Conservation (phyloP, 1,284 basidiomycete genomes). For the Ustanciosporium gigantosporum region DNA sequence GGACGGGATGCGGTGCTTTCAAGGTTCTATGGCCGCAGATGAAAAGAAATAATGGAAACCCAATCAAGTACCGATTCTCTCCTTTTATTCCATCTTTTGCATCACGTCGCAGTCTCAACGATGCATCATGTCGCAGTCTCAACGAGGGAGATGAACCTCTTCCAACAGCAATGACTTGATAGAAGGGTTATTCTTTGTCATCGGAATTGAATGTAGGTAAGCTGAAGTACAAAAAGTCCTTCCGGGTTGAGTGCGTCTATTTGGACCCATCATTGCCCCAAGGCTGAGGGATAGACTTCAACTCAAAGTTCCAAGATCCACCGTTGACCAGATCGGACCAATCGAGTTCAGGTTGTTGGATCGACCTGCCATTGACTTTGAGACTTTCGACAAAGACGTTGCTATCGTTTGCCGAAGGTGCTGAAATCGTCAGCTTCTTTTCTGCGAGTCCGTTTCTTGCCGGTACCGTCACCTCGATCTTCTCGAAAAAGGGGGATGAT, state of each 20-base stretch:
- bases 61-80: too few species aligned
- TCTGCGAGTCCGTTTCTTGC: neutral
- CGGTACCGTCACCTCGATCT: constrained; percentile 68
- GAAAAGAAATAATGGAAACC: too few species aligned
- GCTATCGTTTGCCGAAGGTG: constrained; percentile 11
- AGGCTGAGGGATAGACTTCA: constrained; percentile 4
- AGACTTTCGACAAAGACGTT: constrained; percentile 17
- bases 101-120: too few species aligned
- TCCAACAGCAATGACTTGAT: too few species aligned
- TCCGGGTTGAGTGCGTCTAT: too few species aligned
- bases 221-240: too few species aligned
- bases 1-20: constrained; percentile 79
- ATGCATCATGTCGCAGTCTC: too few species aligned
- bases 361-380: constrained; percentile 10
- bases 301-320: constrained; percentile 25
- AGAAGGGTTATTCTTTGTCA: too few species aligned
- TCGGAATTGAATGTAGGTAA: too few species aligned
- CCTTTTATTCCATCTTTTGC: too few species aligned
- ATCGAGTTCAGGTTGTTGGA: constrained; percentile 12
- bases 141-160: too few species aligned
- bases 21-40: constrained; percentile 77
- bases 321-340: constrained; percentile 26
- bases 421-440: constrained; percentile 9
- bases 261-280: too few species aligned
- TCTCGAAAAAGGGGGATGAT: constrained; percentile 75